These are phyloP conservation scores for Penicillium bovifimosum DNA, from an alignment of 495 filamentous ascomycete genomes.

Conservation along the genomic window DNA sequence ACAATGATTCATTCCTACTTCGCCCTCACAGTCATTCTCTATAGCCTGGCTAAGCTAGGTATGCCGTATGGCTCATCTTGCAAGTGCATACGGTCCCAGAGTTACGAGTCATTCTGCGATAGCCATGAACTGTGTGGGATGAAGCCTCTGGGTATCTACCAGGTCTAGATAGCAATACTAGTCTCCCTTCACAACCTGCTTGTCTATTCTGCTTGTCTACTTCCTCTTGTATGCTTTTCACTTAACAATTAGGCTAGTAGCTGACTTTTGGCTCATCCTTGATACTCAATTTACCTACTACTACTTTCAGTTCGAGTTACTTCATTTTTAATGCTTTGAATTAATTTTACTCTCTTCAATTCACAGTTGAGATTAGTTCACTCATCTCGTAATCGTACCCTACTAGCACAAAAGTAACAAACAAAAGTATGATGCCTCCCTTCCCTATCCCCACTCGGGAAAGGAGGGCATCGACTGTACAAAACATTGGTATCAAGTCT, in stretches of 20 bases:
- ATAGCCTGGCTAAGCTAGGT: too few relatives aligned
- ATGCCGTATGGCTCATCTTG: background rate
- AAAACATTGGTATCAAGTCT: constrained; percentile 8
- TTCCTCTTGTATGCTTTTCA: too few relatives aligned
- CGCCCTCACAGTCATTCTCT: background rate
- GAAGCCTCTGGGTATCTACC: too few relatives aligned
- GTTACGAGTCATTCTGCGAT: too few relatives aligned
- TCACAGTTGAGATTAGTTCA: too few relatives aligned
- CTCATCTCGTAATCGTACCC: background rate
- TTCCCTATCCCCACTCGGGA: background rate
- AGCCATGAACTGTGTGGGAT: too few relatives aligned
- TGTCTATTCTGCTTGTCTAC: too few relatives aligned
- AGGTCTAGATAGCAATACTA: too few relatives aligned
- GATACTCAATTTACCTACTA: background rate
- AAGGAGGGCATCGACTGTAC: constrained; percentile 4
- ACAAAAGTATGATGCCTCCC: background rate
- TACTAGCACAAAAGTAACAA: background rate
- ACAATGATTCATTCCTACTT: constrained; percentile 7
- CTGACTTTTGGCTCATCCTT: background rate
- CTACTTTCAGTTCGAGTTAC: background rate
- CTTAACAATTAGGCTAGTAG: too few relatives aligned
- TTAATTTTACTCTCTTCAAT: too few relatives aligned
- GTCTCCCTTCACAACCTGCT: too few relatives aligned
- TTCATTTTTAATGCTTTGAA: background rate
- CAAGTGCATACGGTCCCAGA: background rate